Base-by-base conservation (phyloP, 257 asterid genomes). In the Penstemon eatonii region DNA sequence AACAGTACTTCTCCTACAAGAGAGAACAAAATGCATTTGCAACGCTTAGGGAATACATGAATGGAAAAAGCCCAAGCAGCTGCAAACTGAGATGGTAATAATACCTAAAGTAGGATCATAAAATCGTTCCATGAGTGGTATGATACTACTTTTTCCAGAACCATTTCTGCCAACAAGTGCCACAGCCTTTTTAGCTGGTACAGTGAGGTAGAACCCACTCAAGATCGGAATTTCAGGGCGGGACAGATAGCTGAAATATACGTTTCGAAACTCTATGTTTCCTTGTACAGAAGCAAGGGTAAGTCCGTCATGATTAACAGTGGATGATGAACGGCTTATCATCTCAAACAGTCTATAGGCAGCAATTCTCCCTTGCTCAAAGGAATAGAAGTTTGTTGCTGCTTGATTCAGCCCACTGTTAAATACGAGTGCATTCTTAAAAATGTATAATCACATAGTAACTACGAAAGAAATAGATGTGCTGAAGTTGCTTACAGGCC, bases 151-250 rank as follows among this genome's bases (percentile, higher is more conserved):
- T 86, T 94, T 94, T 8, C 97, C 99, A 54, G 99, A 94, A 58
- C 99, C 99, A 65, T 94, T 94, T 87, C 97, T 86, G 77, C 99
- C 99, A 71, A 94, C 97, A 73, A 94, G 97, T 69, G 99, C 99
- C 25, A 94, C 99, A 61, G 99, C 81, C 84, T 94, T 94, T 85
- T 91, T 94, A 54, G 99, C 96, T 55, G 99, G 99, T 61, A 94
- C 96, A 47, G 91, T 89, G 70, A 94, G 96, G 84, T 91, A 94
- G 84, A 94, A 94, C 53, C 99, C 99, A 80, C 99, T 94, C 87
- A 94, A 82, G 69, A 94, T 94, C 18, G 99, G 99, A 79, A 94
- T 94, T 83, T 94, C 99, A 53, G 99, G 99, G 67, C 99, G 97
- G 56, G 99, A 94, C 42, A 94, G 86, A 75, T 94, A 94, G 76